These are phyloP conservation scores for Platanthera guangdongensis DNA, from an alignment of 106 monocot species.

Conservation along the genomic window DNA sequence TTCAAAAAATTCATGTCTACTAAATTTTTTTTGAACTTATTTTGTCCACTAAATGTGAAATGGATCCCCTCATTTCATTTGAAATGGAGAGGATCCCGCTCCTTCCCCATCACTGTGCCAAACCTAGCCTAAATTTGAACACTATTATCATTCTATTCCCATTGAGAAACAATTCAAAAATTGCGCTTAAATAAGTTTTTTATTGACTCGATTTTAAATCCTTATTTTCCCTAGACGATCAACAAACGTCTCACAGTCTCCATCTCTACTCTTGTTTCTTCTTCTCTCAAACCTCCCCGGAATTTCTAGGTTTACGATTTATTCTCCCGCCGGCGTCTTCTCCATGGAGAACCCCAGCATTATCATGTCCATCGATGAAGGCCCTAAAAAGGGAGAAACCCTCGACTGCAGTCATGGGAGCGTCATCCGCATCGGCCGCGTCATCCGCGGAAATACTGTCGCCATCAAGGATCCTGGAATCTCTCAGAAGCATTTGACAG, in stretches of 20 bases:
- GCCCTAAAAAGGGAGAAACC: slow-evolving; percentile 48
- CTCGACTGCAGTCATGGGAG: slow-evolving; percentile 33
- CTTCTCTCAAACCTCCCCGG: background rate
- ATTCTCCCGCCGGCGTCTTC: background rate
- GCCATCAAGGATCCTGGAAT: slow-evolving; percentile 71
- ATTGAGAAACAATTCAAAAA: too few species aligned
- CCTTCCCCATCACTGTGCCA: too few species aligned
- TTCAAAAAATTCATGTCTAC: too few species aligned
- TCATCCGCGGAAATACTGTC: slow-evolving; percentile 68
- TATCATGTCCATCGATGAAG: slow-evolving; percentile 38
- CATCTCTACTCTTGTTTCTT: background rate
- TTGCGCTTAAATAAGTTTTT: too few species aligned
- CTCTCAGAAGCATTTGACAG: slow-evolving; percentile 65
- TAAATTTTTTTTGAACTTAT: too few species aligned
- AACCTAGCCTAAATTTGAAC: too few species aligned
- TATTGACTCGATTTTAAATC: too few species aligned
- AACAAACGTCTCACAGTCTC: background rate
- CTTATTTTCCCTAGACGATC: too few species aligned
- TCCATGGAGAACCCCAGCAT: slow-evolving; percentile 17
- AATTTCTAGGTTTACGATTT: background rate
- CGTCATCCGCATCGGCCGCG: slow-evolving; percentile 51
- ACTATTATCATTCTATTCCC: too few species aligned
- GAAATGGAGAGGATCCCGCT: too few species aligned
- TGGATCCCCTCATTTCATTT: too few species aligned
- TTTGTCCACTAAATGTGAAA: too few species aligned